These are phyloP conservation scores for Hanseniaspora pseudoguilliermondii DNA, from an alignment of 805 yeast genomes.

Conservation along the genomic window DNA sequence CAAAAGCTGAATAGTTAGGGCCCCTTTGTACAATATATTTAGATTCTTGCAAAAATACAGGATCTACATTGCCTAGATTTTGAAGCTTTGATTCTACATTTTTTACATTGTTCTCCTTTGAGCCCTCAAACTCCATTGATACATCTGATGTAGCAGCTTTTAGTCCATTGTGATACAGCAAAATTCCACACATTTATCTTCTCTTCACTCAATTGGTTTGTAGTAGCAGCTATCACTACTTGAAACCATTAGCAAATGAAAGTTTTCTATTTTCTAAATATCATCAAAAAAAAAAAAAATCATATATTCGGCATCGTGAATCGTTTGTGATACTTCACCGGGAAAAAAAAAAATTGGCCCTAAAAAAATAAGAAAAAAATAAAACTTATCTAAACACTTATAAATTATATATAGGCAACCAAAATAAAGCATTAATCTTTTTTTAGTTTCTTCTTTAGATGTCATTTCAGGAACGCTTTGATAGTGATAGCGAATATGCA, in stretches of 20 bases:
- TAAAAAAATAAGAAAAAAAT: background rate
- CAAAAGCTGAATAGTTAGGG: conserved; percentile 40
- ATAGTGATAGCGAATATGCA: background rate
- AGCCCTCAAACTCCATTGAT: background rate
- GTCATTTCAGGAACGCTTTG: conserved; percentile 12
- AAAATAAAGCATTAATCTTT: background rate
- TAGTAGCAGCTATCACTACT: background rate
- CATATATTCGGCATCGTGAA: too few species aligned
- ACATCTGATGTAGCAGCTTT: background rate
- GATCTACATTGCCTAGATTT: background rate
- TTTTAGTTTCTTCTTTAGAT: background rate
- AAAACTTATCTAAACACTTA: background rate
- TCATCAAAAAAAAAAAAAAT: too few species aligned
- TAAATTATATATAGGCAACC: background rate
- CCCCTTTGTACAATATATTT: conserved; percentile 48
- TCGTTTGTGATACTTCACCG: background rate
- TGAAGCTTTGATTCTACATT: background rate
- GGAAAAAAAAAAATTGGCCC: background rate
- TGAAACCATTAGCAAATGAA: too few species aligned
- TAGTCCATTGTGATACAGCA: conserved; percentile 4
- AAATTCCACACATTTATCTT: conserved; percentile 7
- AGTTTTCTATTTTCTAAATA: too few species aligned
- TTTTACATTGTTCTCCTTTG: background rate
- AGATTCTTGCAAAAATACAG: background rate
- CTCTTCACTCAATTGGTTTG: background rate